phyloP scores from a whole-genome alignment of 2,329 filamentous ascomycete genomes.

The Stemphylium beticola region DNA sequence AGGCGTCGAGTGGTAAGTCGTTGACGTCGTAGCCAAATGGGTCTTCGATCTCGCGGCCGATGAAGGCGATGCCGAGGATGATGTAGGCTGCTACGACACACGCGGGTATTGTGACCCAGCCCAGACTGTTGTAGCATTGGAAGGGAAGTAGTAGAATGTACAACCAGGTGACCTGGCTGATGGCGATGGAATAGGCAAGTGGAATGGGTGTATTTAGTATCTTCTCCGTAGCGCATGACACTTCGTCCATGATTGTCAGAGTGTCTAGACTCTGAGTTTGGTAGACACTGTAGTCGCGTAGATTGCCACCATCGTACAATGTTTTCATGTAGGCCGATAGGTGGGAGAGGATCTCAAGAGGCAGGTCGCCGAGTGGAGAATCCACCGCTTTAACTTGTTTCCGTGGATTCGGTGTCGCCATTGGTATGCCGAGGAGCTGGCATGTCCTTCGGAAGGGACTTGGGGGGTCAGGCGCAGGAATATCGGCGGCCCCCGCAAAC shows the following conservation, averaged over 20 bases:
- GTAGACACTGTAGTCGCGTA: constrained; percentile 61
- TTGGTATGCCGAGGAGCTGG: constrained; percentile 75
- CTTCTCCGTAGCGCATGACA: constrained; percentile 73
- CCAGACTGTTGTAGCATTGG: constrained; percentile 69
- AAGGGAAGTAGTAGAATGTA: constrained; percentile 83
- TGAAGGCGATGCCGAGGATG: constrained; percentile 76
- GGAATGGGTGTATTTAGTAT: constrained; percentile 82
- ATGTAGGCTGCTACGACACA: constrained; percentile 77
- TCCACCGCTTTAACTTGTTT: constrained; percentile 74
- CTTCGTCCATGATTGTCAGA: constrained; percentile 71
- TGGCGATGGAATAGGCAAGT: constrained; percentile 82
- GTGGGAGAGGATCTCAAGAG: constrained; percentile 78
- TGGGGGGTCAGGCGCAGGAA: constrained; percentile 40
- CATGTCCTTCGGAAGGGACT: constrained; percentile 64
- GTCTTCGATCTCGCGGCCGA: constrained; percentile 84
- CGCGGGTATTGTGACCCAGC: constrained; percentile 79
- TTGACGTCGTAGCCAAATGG: constrained; percentile 86
- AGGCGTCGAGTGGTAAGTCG: constrained; percentile 69
- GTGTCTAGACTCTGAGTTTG: constrained; percentile 66
- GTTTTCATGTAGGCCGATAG: constrained; percentile 70
- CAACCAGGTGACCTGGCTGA: constrained; percentile 83
- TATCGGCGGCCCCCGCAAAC: constrained; percentile 64
- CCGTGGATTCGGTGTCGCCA: constrained; percentile 77
- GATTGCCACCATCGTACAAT: constrained; percentile 61
- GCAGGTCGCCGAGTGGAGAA: constrained; percentile 77